Evolutionary conservation across 2,329 filamentous ascomycete genomes (phyloP), one percentile per base, ranked within the genome.

Genomic region (Trichoderma koningiopsis): DNA sequence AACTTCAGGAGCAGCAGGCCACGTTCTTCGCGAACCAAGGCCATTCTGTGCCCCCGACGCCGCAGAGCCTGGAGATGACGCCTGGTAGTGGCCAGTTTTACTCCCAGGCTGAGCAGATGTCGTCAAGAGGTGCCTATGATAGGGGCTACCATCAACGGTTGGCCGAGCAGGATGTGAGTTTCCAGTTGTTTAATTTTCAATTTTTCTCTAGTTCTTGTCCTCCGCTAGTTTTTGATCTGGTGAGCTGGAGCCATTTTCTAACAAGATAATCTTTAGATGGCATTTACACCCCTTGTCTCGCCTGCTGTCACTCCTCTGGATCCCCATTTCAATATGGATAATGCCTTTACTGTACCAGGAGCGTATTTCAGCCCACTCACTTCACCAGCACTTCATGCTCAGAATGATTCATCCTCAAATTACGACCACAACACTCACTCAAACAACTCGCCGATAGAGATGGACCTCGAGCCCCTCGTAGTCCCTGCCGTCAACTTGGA

Each of bases 281-380:
- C 89, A 11, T 94, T 94, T 76, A 95, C 92, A 2, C 92, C 92
- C 0, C 85, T 95, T 35, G 92, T 92, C 13, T 94, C 92, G 22
- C 92, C 92, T n/a, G 92, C 92, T 5, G 92, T 95, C 55, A 94
- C 92, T 2, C 92, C 92, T 27, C 84, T 94, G 62, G 92, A 94
- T 75, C 84, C 87, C 53, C 88, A 90, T 72, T 93, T 92, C 76
- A 83, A 86, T 57, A 81, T 87, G 70, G 86, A 89, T 29, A 80
- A 80, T 37, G 81, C 83, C 59, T 92, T 88, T 74, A 85, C 87
- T 6, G 84, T 92, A 4, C 89, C 91, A 0, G 87, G 87, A 43
- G 87, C 91, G 40, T 95, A 94, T 80, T 94, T 96, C 77, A 96
- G 92, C 76, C 92, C 92, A 11, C 84, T 96, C 60, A 94, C 91